Evolutionary conservation across 2,329 filamentous ascomycete species (phyloP).

Genomic region (Colletotrichum sp.): DNA sequence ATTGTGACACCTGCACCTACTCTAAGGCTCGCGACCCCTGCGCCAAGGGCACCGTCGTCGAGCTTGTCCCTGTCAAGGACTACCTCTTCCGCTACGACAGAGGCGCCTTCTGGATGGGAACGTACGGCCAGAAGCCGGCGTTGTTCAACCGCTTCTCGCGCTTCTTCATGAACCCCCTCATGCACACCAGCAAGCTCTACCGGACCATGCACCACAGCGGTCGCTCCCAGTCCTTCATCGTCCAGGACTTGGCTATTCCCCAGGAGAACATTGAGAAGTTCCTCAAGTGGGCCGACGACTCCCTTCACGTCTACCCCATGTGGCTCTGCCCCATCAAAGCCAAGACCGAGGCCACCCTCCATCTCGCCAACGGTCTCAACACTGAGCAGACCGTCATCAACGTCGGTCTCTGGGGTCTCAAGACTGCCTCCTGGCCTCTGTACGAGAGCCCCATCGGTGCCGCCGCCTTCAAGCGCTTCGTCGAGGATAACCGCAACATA

Average conservation of each 20-base stretch:
- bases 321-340: slow-evolving; percentile 31
- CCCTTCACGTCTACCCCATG: slow-evolving; percentile 30
- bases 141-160: slow-evolving; percentile 62
- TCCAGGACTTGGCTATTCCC: slow-evolving; percentile 68
- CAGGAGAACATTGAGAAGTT: slow-evolving; percentile 45
- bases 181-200: slow-evolving; percentile 67
- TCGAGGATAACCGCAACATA: slow-evolving; percentile 61
- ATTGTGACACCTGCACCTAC: background rate
- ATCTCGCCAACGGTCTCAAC: slow-evolving; percentile 26
- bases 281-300: slow-evolving; percentile 29
- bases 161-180: slow-evolving; percentile 62
- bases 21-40: background rate
- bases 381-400: background rate
- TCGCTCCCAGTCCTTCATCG: slow-evolving; percentile 58
- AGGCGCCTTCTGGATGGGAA: slow-evolving; percentile 69
- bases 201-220: slow-evolving; percentile 65
- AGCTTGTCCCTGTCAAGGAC: slow-evolving; percentile 38
- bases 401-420: slow-evolving; percentile 1
- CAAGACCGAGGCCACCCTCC: background rate
- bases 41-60: background rate
- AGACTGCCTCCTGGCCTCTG: background rate
- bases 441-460: background rate
- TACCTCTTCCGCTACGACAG: slow-evolving; percentile 69
- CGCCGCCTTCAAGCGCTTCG: slow-evolving; percentile 35
- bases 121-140: slow-evolving; percentile 62